Evolutionary conservation across 306 rosid genomes (phyloP), one percentile per base, ranked within the genome.

Genomic region (Dicorynia guianensis): DNA sequence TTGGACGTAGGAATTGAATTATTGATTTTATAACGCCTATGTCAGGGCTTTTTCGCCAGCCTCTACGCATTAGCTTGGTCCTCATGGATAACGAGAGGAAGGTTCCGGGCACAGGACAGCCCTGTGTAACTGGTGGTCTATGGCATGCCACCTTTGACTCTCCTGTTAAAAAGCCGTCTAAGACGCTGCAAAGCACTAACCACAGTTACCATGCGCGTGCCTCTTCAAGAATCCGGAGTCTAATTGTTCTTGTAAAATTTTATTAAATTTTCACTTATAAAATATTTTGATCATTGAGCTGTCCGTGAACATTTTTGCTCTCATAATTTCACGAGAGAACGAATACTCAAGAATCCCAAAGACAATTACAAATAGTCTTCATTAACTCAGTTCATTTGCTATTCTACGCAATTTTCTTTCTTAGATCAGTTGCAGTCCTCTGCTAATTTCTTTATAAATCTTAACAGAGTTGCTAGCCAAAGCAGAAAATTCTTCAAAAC

Each of bases 11-110:
- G n/a, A n/a, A n/a, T n/a, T n/a, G n/a, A n/a, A n/a, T n/a, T n/a
- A n/a, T n/a, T n/a, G n/a, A n/a, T n/a, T n/a, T n/a, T n/a, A 40
- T 69, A 64, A 61, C 69, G 49, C 75, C 56, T 59, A 38, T 77
- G 59, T 69, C 79, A 64, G 55, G 55, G 64, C 77, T 13, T 67
- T 71, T 80, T 76, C 79, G 6, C 48, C 73, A 48, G 54, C 36
- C 64, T 30, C 25, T 3, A 54, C 61, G n/a, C 11, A 30, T 1
- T 42, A 33, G 8, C 64, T 63, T 78, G 73, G 57, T 66, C 57
- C 65, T 52, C 44, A 39, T 49, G 17, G 40, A 25, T 7, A 15
- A 9, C 5, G 4, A 52, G 38, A 5, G 9, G 9, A n/a, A 39
- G 47, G 25, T 5, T 40, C 2, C 3, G 10, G 46, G 8, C 4